Conservation (phyloP, 176 grass and related monocot species). For the Eragrostis nindensis region DNA sequence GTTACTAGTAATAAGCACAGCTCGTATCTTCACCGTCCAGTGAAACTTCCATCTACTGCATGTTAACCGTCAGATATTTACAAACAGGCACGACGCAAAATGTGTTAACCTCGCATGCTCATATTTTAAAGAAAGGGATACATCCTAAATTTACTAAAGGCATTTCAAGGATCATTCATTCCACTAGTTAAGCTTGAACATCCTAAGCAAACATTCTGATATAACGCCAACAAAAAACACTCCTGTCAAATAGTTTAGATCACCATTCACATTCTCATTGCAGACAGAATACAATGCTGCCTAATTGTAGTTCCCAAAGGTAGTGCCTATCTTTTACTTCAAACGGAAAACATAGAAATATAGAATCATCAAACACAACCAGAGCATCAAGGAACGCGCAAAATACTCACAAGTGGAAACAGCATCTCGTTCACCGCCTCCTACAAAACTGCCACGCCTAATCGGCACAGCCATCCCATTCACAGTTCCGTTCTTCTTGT, state of each 20-base stretch:
- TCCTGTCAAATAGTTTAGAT: constrained; percentile 3
- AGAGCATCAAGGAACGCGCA: neutral
- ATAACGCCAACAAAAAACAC: neutral
- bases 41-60: neutral
- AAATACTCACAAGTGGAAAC: constrained; percentile 50
- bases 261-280: neutral
- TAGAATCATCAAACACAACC: constrained; percentile 3
- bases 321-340: neutral
- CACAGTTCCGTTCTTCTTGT: constrained; percentile 59
- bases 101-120: neutral
- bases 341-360: constrained; percentile 5
- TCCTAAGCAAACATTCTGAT: neutral
- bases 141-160: constrained; percentile 5
- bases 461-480: constrained; percentile 57
- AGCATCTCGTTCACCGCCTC: constrained; percentile 36
- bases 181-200: neutral
- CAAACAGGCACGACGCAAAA: neutral
- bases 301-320: neutral
- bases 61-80: constrained; percentile 1
- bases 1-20: neutral
- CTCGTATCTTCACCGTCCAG: neutral
- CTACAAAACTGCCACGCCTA: constrained; percentile 22
- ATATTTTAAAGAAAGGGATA: neutral
- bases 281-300: constrained; percentile 1
- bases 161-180: neutral